These are phyloP conservation scores for Chytriomyces hyalinus DNA, from an alignment of 192 early-diverging fungal genomes.

Conservation along the genomic window DNA sequence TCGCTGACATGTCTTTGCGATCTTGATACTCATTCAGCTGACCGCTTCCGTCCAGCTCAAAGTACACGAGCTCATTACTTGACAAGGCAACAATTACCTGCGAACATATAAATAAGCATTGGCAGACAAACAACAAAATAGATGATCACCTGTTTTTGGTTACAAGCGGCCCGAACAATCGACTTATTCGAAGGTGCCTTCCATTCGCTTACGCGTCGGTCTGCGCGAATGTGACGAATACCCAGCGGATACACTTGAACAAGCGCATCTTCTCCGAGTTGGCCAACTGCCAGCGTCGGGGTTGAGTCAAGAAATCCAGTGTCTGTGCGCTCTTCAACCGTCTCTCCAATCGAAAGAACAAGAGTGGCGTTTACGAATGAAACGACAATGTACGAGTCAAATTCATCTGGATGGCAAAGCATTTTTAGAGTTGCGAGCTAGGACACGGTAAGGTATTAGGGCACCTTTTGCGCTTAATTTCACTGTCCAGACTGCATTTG, in stretches of 20 bases:
- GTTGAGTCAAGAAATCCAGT: conserved; percentile 84
- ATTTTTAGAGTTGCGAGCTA: not conserved
- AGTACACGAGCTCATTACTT: conserved; percentile 86
- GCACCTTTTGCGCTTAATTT: conserved; percentile 44
- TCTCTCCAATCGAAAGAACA: conserved; percentile 90
- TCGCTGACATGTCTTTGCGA: conserved; percentile 70
- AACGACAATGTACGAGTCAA: conserved; percentile 88
- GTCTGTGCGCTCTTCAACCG: conserved; percentile 89
- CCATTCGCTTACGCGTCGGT: conserved; percentile 94
- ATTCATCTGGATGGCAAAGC: conserved; percentile 49
- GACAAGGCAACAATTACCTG: conserved; percentile 81
- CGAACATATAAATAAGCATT: not conserved
- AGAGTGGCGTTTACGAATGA: conserved; percentile 92
- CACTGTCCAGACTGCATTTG: conserved; percentile 88
- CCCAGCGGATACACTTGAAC: conserved; percentile 82
- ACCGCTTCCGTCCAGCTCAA: conserved; percentile 84
- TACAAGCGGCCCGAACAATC: conserved; percentile 81
- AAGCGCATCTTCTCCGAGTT: conserved; percentile 84
- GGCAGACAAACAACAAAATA: not conserved
- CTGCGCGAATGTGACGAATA: conserved; percentile 85
- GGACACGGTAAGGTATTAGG: not conserved
- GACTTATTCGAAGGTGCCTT: conserved; percentile 74
- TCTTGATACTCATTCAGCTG: conserved; percentile 90
- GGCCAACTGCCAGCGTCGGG: conserved; percentile 83
- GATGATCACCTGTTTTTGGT: conserved; percentile 63